Evolutionary conservation across 768 basidiomycete genomes (phyloP), one percentile per base, ranked within the genome.

Genomic region (Xanthoconium purpureum): DNA sequence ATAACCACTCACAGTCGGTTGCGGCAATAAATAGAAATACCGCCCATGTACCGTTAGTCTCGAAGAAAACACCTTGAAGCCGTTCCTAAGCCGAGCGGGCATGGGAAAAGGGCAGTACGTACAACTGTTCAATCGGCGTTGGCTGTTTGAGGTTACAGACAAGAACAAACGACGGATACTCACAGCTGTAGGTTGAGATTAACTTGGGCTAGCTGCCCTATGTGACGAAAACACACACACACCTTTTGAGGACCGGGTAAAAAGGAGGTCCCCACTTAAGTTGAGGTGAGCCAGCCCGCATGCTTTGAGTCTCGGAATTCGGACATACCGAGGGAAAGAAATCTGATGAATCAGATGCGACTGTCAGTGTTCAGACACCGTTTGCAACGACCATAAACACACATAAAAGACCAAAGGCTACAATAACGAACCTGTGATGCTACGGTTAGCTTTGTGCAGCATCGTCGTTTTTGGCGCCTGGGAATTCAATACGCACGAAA

Each of bases 371-470:
- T 24, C 40, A 14, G 15, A 30, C 24, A 9, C 6, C 7, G 5
- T 8, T 17, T 18, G 37, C 1, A 15, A 29, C 45, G 7, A 9
- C 5, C 30, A 30, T 3, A 28, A 30, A 50, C 54, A 20, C 11
- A 56, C 54, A 58, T 47, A 14, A 46, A 37, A 2, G n/a, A 12
- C 4, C 42, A 47, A 28, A 51, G 24, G 9, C 57, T 38, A 11
- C 45, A 7, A 56, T 56, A 52, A 32, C 58, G 49, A n/a, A 52
- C 33, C 54, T 59, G 36, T 11, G 20, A 28, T 9, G 33, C 24
- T 24, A 24, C 6, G 33, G 33, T 8, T 35, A 35, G 33, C 33
- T 35, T 35, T 9, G 12, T 12, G 33, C 33, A 35, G 2, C 12
- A 3, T 35, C 33, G 1, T 24, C 4, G 24, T 24, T 4, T 24